Percentiles rank a stretch among this genome's conserved stretches.
phyloP scores from a whole-genome alignment of 2,329 filamentous ascomycete genomes.

The Pyrenophora seminiperda region DNA sequence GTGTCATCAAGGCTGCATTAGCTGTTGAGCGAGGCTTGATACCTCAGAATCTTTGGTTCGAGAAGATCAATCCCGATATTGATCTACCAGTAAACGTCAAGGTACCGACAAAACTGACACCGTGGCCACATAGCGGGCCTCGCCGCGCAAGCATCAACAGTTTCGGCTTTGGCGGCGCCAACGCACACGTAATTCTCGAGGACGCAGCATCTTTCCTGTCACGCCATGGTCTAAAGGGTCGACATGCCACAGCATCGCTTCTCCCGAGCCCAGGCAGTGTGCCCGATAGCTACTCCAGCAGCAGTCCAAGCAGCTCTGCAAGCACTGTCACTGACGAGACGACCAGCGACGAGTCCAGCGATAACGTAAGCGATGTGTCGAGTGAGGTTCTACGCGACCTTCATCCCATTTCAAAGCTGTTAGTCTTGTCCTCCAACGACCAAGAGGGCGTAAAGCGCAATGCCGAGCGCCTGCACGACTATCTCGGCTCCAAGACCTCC shows the following conservation, averaged over 20 bases:
- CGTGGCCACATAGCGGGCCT: slow-evolving; percentile 30
- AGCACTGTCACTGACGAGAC: slow-evolving; percentile 4
- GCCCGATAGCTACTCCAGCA: not conserved
- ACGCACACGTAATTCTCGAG: slow-evolving; percentile 33
- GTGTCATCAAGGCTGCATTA: slow-evolving; percentile 48
- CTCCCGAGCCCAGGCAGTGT: slow-evolving; percentile 13
- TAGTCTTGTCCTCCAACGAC: slow-evolving; percentile 10
- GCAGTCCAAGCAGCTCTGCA: slow-evolving; percentile 3
- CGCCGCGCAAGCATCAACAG: slow-evolving; percentile 53
- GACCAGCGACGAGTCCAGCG: slow-evolving; percentile 3
- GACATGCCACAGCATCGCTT: slow-evolving; percentile 23
- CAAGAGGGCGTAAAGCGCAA: slow-evolving; percentile 11
- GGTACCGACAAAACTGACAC: slow-evolving; percentile 10
- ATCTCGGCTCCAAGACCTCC: slow-evolving; percentile 3
- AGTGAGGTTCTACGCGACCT: slow-evolving; percentile 8
- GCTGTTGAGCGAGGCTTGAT: slow-evolving; percentile 49
- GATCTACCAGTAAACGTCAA: slow-evolving; percentile 5
- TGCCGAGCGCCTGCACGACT: slow-evolving; percentile 7
- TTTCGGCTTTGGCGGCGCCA: slow-evolving; percentile 54
- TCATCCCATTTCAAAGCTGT: slow-evolving; percentile 1
- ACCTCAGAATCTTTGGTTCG: slow-evolving; percentile 40
- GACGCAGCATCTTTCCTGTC: slow-evolving; percentile 8
- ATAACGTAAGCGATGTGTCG: slow-evolving; percentile 5
- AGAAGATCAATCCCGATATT: slow-evolving; percentile 10
- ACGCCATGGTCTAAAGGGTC: slow-evolving; percentile 4